Evolutionary conservation across 129 eudicot species (phyloP).

Genomic region (Tanacetum coccineum): DNA sequence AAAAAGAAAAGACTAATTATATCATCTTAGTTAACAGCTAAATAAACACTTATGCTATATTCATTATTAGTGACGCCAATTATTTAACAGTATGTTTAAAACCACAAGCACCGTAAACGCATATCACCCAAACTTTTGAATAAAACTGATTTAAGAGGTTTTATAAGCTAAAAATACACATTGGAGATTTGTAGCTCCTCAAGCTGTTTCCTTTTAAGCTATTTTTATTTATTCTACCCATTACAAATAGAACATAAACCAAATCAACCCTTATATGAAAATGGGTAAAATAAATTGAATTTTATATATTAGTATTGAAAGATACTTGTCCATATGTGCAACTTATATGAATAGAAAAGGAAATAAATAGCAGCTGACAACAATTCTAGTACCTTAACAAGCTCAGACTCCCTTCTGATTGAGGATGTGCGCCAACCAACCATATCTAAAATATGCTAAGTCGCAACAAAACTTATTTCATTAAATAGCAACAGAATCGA

Average conservation of each 20-base stretch:
- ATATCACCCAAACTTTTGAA: not conserved
- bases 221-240: not conserved
- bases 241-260: no score
- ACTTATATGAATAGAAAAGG: not conserved
- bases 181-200: no score
- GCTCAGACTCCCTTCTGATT: constrained; percentile 90
- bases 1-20: no score
- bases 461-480: not conserved
- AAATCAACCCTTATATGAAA: not conserved
- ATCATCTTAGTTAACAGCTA: no score
- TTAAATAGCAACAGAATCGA: not conserved
- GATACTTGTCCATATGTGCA: not conserved
- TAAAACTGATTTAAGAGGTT: not conserved
- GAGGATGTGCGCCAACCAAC: constrained; percentile 99
- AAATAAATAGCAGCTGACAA: not conserved
- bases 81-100: no score
- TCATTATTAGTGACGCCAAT: no score
- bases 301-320: not conserved
- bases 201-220: not conserved
- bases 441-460: constrained; percentile 68
- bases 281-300: not conserved
- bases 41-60: no score
- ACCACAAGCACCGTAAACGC: no score
- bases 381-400: constrained; percentile 53
- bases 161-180: not conserved